Conservation (phyloP, 495 filamentous ascomycete genomes). For the Neurospora sp. region DNA sequence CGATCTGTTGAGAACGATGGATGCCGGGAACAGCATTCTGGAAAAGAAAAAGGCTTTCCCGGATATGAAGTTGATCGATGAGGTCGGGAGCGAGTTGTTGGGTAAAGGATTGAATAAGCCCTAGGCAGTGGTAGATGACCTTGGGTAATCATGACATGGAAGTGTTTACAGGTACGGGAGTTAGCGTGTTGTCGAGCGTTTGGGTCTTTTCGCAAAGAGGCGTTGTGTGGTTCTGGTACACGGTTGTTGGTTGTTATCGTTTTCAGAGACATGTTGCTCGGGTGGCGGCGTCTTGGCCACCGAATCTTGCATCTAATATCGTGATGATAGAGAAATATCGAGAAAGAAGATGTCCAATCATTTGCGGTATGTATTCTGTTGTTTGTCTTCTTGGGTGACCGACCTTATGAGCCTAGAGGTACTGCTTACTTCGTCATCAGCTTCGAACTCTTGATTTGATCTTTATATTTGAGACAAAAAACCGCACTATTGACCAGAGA, state of each 20-base stretch:
- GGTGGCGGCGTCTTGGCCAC: background rate
- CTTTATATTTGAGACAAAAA: background rate
- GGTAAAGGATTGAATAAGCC: slow-evolving; percentile 29
- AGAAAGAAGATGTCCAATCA: background rate
- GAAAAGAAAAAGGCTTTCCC: slow-evolving; percentile 44
- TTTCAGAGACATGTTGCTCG: background rate
- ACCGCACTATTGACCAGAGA: background rate
- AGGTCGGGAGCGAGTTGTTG: slow-evolving; percentile 40
- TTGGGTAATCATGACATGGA: background rate
- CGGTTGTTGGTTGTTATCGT: background rate
- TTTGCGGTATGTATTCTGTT: background rate
- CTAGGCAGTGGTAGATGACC: slow-evolving; percentile 3
- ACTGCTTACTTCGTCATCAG: background rate
- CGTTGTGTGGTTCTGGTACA: background rate
- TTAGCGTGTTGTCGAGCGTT: background rate
- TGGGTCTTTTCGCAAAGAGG: background rate
- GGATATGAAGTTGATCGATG: slow-evolving; percentile 47
- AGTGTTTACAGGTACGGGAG: background rate
- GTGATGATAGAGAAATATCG: background rate
- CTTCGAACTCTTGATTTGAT: background rate
- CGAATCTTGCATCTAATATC: background rate
- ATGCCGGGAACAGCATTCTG: slow-evolving; percentile 49
- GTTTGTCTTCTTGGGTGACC: background rate
- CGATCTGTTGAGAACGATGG: slow-evolving; percentile 65
- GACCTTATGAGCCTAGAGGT: background rate